Base-by-base conservation (phyloP, 2,329 filamentous ascomycete genomes). In the Dryadomyces quercivorus region DNA sequence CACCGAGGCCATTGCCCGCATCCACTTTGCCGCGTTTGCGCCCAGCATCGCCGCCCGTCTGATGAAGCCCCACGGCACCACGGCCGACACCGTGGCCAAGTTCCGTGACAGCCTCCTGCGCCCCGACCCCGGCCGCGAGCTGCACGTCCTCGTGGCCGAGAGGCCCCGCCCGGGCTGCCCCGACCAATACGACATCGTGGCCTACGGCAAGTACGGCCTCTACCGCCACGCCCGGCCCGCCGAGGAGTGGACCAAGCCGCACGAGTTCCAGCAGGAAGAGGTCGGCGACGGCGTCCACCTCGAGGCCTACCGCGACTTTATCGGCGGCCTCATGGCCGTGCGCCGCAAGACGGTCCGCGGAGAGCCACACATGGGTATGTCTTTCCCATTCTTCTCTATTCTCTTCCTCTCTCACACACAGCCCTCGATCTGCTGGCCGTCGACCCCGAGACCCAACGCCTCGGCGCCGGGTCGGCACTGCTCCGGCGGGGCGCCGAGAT, bases 391-490 rank as follows among this genome's bases (percentile, higher is more conserved):
- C 4, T 18, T 44, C 4, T n/a, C 15, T 44, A 5, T 16, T 3
- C 3, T 20, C n/a, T 18, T 44, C 3, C 4, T 20, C 5, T 18
- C 50, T 34, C 10, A 46, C 51, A 57, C 13, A 4, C 31, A 65
- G 63, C 57, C 38, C 62, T 67, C n/a, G 47, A 53, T 1, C 57
- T 61, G 20, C 58, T 67, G 40, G 64, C 56, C 15, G 60, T 59
- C 52, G 53, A 40, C n/a, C 59, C 63, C 2, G 44, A 40, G 18
- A 56, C 57, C 15, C 60, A 61, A 12, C 59, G 65, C 1, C 46
- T 63, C 26, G 65, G 65, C 8, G 64, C 63, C 20, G 65, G 62
- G 3, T 58, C 61, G 16, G 64, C 63, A 1, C 55, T 67, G 10
- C 16, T 67, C 18, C 49, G 55, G 34, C 62, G 58, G 57, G 64